phyloP scores from a whole-genome alignment of 23 red algal species.

The Agarophyton chilense region DNA sequence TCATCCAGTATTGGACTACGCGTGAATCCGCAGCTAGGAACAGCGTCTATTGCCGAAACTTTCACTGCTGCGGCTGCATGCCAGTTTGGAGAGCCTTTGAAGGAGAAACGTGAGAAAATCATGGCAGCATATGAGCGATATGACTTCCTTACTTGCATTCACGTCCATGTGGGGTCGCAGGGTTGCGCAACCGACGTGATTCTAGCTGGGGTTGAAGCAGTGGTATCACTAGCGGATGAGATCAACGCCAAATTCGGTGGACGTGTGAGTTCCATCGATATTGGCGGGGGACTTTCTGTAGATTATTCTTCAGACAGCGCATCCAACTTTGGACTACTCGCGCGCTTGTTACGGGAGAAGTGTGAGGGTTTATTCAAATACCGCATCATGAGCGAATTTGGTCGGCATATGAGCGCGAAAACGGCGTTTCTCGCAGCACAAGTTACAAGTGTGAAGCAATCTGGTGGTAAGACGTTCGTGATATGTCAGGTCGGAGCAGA shows the following conservation, averaged over 20 bases:
- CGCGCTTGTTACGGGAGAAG: background rate
- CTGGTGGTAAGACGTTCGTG: constrained; percentile 73
- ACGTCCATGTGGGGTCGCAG: constrained; percentile 85
- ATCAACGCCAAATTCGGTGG: constrained; percentile 11
- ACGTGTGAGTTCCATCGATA: constrained; percentile 55
- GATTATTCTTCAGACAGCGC: constrained; percentile 61
- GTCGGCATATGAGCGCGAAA: constrained; percentile 58
- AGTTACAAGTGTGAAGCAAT: constrained; percentile 56
- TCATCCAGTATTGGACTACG: constrained; percentile 54
- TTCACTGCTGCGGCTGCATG: constrained; percentile 65
- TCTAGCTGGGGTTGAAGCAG: constrained; percentile 34
- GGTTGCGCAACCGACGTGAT: constrained; percentile 55
- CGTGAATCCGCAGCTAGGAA: constrained; percentile 80
- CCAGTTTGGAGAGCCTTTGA: constrained; percentile 79
- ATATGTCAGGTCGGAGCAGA: constrained; percentile 80
- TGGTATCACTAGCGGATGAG: constrained; percentile 55
- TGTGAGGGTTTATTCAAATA: constrained; percentile 53
- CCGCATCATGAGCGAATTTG: constrained; percentile 76
- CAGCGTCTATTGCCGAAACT: constrained; percentile 66
- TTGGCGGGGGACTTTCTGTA: constrained; percentile 82
- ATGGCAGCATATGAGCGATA: constrained; percentile 39
- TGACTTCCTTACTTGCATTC: constrained; percentile 50
- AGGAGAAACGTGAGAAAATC: constrained; percentile 55
- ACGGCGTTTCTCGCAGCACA: constrained; percentile 64
- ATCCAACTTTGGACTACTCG: constrained; percentile 54